Conservation (phyloP, 129 eudicot species). For the Lactuca sativa region DNA sequence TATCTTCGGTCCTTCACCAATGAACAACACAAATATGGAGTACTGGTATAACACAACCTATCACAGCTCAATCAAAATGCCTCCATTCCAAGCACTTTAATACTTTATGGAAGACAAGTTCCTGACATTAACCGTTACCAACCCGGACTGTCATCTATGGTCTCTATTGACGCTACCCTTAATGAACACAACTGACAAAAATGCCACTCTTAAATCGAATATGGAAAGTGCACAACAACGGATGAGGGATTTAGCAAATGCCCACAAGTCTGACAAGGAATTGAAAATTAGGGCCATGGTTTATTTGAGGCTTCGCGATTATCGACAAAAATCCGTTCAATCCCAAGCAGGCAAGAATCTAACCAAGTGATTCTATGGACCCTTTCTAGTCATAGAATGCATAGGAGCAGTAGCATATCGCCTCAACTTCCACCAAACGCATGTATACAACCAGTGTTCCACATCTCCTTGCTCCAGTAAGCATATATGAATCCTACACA, state of each 20-base stretch:
- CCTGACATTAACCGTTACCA: not conserved
- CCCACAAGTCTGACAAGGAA: not conserved
- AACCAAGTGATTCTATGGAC: not conserved
- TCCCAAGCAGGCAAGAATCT: not conserved
- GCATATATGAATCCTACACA: not conserved
- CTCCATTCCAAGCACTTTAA: slow-evolving; percentile 21
- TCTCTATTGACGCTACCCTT: not conserved
- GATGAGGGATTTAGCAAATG: not conserved
- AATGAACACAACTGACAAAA: not conserved
- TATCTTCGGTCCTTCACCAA: not conserved
- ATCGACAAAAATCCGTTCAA: not conserved
- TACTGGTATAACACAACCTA: slow-evolving; percentile 13
- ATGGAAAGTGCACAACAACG: not conserved
- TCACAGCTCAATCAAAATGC: not conserved
- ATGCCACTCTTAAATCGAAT: not conserved
- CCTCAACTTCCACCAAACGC: not conserved
- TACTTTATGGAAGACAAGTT: not conserved
- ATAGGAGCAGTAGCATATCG: not conserved
- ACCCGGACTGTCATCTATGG: not conserved
- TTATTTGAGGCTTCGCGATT: not conserved
- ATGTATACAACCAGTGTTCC: not conserved
- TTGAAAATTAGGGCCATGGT: not conserved
- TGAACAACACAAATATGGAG: too few species aligned
- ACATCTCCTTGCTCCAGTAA: not conserved
- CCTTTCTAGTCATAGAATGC: not conserved